These are phyloP conservation scores for Solanum chiquidenum DNA, from an alignment of 257 asterid genomes.

Conservation along the genomic window DNA sequence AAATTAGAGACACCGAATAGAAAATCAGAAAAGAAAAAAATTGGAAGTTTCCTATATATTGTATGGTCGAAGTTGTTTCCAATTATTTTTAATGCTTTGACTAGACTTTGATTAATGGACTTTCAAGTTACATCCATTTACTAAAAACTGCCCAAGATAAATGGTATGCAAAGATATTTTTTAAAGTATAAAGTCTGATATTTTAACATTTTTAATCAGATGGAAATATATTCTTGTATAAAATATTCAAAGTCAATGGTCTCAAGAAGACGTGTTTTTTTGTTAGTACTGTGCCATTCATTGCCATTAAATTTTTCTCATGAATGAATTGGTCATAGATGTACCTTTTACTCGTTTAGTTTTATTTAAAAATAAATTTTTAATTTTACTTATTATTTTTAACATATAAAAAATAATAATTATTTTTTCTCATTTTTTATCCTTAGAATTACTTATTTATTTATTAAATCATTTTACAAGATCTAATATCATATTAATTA, in stretches of 20 bases:
- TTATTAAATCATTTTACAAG: too few species aligned
- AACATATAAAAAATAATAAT: too few species aligned
- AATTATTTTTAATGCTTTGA: not conserved
- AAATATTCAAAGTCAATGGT: not conserved
- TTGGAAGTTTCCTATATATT: not conserved
- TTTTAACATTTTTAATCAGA: not conserved
- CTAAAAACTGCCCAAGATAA: not conserved
- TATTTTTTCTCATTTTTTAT: too few species aligned
- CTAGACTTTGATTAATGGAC: not conserved
- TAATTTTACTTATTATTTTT: too few species aligned
- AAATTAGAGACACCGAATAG: rapidly evolving
- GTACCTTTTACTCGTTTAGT: not conserved
- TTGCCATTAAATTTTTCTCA: not conserved
- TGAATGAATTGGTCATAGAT: not conserved
- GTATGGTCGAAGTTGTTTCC: not conserved
- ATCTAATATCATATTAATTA: too few species aligned
- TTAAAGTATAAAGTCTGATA: not conserved
- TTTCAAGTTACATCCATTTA: not conserved
- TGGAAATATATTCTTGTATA: not conserved
- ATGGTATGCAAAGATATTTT: not conserved
- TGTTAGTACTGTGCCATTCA: not conserved
- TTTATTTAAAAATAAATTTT: too few species aligned
- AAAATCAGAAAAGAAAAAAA: too few species aligned
- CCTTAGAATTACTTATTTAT: too few species aligned
- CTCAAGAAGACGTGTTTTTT: not conserved